Evolutionary conservation across 2,329 filamentous ascomycete species (phyloP), one percentile per base, ranked within the genome.

Genomic region (Alternaria triticina): DNA sequence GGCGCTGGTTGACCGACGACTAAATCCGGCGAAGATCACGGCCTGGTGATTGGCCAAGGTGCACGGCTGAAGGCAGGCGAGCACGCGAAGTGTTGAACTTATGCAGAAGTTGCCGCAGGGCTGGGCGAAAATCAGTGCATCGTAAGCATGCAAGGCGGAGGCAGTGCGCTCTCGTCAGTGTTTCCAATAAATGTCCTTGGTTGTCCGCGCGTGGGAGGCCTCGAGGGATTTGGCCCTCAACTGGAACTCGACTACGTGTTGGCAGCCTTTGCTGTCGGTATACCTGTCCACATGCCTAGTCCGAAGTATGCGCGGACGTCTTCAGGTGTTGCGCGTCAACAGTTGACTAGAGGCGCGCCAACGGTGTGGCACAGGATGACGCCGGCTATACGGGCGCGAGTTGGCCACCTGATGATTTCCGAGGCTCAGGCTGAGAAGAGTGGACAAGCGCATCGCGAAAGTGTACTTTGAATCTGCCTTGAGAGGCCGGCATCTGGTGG

Each of bases 1-100:
- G 69, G 64, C 64, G 28, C 61, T 64, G 54, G 63, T 66, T 74
- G 72, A 74, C 72, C 73, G 72, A 69, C 67, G 66, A 45, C 61
- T 59, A 55, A 50, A 69, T 69, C 62, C 59, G 70, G 70, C 65
- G 66, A 57, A 60, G 60, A 64, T 59, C 33, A 54, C 56, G 54
- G 45, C 50, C 50, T 22, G 10, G 51, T 68, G 67, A 72, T 73
- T 75, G 73, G 73, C 28, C 51, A 60, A 36, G 55, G 36, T 36
- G 23, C 51, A 66, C 62, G 65, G 60, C 59, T 57, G 66, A 57
- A 57, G 54, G 61, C 33, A 46, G 61, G 59, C 60, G 65, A 60
- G 57, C 56, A 67, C 66, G 60, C 65, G 64, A 68, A 68, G 61
- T 59, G 62, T 58, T 65, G 58, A 56, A 62, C 46, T 25, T 51